A percentile compares a stretch with the other conserved stretches of the same genome.
Conservation (phyloP, 78 protist genomes). For the Polysphondylium violaceum region DNA sequence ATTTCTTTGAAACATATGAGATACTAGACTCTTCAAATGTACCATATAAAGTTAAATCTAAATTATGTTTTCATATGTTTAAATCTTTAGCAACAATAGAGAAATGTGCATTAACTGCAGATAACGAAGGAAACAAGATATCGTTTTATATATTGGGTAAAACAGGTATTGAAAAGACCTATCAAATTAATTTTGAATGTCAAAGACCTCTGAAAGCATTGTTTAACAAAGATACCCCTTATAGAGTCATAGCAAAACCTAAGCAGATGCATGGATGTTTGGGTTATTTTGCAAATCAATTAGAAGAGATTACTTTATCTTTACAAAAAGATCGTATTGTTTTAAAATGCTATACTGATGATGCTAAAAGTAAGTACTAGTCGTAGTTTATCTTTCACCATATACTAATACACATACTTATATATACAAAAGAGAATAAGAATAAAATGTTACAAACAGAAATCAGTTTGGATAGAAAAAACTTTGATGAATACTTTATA, state of each 20-base stretch:
- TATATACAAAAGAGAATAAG: not conserved
- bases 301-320: conserved; percentile 34
- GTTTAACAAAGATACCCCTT: not conserved
- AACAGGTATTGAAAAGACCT: conserved; percentile 29
- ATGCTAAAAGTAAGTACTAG: conserved; percentile 34
- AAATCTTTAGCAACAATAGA: conserved; percentile 23
- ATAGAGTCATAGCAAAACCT: conserved; percentile 3
- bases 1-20: conserved; percentile 10
- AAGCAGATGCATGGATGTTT: conserved; percentile 23
- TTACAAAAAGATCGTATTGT: conserved; percentile 34
- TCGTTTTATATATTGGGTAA: conserved; percentile 19
- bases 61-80: conserved; percentile 52
- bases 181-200: conserved; percentile 32
- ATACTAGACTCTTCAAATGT: not conserved
- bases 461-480: conserved; percentile 1
- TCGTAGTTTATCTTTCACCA: not conserved
- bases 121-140: not conserved
- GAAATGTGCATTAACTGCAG: conserved; percentile 21
- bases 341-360: conserved; percentile 10
- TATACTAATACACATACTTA: not conserved
- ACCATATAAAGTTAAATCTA: conserved; percentile 15
- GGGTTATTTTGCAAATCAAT: not conserved
- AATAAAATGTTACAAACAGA: conserved; percentile 26
- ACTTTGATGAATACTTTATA: conserved; percentile 60
- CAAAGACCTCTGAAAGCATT: conserved; percentile 16